These are phyloP conservation scores for Boletus bicolor DNA, from an alignment of 768 basidiomycete species.

Conservation along the genomic window DNA sequence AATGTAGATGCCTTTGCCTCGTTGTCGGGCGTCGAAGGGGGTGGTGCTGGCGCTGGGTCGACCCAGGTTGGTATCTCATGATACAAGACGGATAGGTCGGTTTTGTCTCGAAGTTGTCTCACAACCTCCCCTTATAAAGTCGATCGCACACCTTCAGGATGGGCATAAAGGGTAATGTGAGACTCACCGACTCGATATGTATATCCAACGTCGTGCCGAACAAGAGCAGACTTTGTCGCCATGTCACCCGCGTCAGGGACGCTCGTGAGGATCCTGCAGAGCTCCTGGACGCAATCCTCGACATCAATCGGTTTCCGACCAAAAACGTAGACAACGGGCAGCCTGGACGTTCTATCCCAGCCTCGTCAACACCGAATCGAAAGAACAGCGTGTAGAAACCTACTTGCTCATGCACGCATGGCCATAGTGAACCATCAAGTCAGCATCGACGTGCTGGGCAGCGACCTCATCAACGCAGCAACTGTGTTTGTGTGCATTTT, in stretches of 20 bases:
- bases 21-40: neutral
- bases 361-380: neutral
- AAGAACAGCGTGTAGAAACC: constrained; percentile 27
- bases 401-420: constrained; percentile 94
- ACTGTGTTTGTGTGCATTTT: constrained; percentile 29
- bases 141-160: neutral
- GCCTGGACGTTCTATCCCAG: constrained; percentile 65
- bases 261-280: constrained; percentile 36
- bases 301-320: constrained; percentile 68
- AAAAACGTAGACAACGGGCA: constrained; percentile 91
- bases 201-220: constrained; percentile 79
- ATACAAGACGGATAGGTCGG: constrained; percentile 36
- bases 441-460: constrained; percentile 90
- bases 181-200: constrained; percentile 59
- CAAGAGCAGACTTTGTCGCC: constrained; percentile 37
- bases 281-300: constrained; percentile 42
- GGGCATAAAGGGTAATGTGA: neutral
- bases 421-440: constrained; percentile 91
- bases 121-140: constrained; percentile 18
- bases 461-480: constrained; percentile 98
- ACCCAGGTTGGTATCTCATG: constrained; percentile 30
- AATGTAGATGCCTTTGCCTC: neutral
- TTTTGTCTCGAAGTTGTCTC: constrained; percentile 21
- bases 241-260: neutral
- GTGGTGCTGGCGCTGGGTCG: constrained; percentile 10